Base-by-base conservation (phyloP, 768 basidiomycete genomes). In the Postia placenta region DNA sequence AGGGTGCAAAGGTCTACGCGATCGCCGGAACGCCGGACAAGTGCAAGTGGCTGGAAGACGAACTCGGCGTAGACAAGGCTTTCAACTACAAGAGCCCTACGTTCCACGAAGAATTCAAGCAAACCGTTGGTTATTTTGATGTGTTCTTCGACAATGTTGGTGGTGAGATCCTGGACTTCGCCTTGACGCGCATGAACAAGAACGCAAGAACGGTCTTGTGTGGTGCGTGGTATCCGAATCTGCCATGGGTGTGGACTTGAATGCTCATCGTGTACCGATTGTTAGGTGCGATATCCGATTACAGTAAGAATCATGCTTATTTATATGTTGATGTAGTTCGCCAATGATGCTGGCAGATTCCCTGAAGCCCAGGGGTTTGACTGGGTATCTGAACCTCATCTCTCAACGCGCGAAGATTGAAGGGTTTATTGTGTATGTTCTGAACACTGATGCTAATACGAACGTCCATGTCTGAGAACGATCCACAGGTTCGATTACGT, bases 11-110 rank as follows among this genome's bases (percentile, higher is more conserved):
- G 48, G 93, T 97, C 40, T 81, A 90, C 52, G 95, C 82, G 11
- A 88, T 96, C 58, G 92, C 92, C 0, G 93, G 95, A 22, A 80
- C 81, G 0, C 60, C 73, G 5, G 89, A 91, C 17, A 98, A 98
- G 64, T 89, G 88, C 61, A 70, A 74, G 4, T 92, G 90, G 84
- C 78, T 97, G n/a, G 76, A 81, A 63, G 74, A 81, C 35, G 89
- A 94, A 41, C 64, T 95, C 6, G 91, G 91, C 15, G 83, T 91
- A 38, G 85, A 92, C 52, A 78, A 76, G 46, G 88, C 85, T 2
- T 68, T 96, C 60, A 88, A 96, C 64, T 97, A 97, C 71, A 98
- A 94, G 68, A 79, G 78, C 60, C 65, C 74, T 23, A 78, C 74
- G 14, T 95, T 92, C 70, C 68, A 65, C 47, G 64, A 77, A 15